phyloP scores from a whole-genome alignment of 371 early-diverging fungal species.

The Capillidium rhysosporum region DNA sequence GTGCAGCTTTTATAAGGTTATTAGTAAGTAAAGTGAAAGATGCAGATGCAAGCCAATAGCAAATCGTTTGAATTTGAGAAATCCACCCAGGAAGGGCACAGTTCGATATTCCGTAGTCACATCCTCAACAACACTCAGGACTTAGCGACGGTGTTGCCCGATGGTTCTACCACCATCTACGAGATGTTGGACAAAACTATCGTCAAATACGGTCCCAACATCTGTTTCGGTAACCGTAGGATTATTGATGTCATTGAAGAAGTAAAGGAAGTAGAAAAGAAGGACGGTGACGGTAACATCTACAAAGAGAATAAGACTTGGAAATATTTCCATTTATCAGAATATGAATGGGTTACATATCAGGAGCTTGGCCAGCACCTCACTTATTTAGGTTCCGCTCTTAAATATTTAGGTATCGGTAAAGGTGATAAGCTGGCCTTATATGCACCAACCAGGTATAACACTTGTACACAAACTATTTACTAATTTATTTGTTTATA shows the following conservation, averaged over 20 bases:
- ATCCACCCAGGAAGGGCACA: too few species aligned
- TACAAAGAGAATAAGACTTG: slow-evolving; percentile 54
- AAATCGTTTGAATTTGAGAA: too few species aligned
- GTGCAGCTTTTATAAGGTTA: too few species aligned
- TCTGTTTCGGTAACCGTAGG: slow-evolving; percentile 40
- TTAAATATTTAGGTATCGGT: slow-evolving; percentile 10
- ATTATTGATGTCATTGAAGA: slow-evolving; percentile 43
- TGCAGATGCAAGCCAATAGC: too few species aligned
- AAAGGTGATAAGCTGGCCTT: background rate
- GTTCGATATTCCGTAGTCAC: too few species aligned
- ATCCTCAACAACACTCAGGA: too few species aligned
- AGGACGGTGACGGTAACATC: slow-evolving; percentile 29
- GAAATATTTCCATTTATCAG: slow-evolving; percentile 53
- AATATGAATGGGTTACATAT: slow-evolving; percentile 43
- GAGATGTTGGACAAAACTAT: background rate
- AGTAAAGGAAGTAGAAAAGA: slow-evolving; percentile 49
- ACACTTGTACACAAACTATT: background rate
- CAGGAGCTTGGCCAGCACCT: slow-evolving; percentile 26
- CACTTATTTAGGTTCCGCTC: slow-evolving; percentile 35
- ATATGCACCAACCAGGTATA: slow-evolving; percentile 6
- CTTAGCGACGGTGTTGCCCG: background rate
- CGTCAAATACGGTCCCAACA: slow-evolving; percentile 1
- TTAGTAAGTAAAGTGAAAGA: too few species aligned
- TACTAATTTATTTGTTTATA: background rate
- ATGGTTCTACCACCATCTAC: slow-evolving; percentile 1